These are phyloP conservation scores for Solanum lycopersicoides DNA, from an alignment of 257 asterid species.

Conservation along the genomic window DNA sequence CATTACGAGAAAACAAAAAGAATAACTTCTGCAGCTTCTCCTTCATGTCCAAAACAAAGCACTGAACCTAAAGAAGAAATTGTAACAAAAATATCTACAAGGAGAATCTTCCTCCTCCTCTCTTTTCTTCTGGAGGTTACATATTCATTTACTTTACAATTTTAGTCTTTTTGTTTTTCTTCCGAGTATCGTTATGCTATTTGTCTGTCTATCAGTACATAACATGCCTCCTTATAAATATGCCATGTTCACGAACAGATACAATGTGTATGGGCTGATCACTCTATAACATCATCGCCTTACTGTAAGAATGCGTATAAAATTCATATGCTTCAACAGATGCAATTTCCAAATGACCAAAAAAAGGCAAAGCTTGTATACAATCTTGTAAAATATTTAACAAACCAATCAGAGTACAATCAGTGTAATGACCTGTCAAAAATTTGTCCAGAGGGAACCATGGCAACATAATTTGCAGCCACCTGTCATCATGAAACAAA, in stretches of 20 bases:
- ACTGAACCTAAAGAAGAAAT: neutral
- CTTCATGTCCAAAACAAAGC: neutral
- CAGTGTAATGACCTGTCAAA: constrained; percentile 62
- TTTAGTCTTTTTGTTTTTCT: neutral
- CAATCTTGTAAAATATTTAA: neutral
- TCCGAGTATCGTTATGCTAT: neutral
- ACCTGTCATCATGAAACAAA: constrained; percentile 41
- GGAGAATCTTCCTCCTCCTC: neutral
- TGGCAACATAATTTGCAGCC: constrained; percentile 91
- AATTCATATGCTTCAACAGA: neutral
- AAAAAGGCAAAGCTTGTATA: neutral
- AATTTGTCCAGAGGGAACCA: constrained; percentile 97
- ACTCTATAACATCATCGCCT: neutral
- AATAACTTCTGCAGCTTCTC: neutral
- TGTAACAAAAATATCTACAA: neutral
- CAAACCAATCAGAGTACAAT: neutral
- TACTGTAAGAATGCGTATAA: neutral
- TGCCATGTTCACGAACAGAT: neutral
- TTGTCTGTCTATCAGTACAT: neutral
- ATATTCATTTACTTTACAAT: neutral
- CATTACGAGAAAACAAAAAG: neutral
- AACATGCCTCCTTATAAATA: neutral
- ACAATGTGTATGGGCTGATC: neutral
- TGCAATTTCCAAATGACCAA: neutral
- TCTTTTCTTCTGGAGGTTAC: neutral